A percentile compares a stretch with the other conserved stretches of the same genome.
Evolutionary conservation across 2,329 filamentous ascomycete genomes (phyloP).

Genomic region (Ramichloridium luteum): DNA sequence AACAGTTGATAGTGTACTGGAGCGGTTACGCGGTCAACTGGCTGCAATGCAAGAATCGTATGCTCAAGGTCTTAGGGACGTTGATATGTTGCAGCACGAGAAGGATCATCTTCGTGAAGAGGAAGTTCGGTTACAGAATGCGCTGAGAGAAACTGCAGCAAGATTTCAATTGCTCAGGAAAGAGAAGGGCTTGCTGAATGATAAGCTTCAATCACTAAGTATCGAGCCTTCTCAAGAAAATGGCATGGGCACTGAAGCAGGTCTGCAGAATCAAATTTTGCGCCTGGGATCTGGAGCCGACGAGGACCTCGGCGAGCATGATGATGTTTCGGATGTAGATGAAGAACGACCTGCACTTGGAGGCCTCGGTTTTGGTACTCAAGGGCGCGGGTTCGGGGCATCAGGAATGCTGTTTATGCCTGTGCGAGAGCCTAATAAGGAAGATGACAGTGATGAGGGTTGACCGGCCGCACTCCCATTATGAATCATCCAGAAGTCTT

Average conservation of each 20-base stretch:
- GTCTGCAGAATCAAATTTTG: background rate
- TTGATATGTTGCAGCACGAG: slow-evolving; percentile 57
- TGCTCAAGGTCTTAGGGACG: slow-evolving; percentile 46
- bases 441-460: slow-evolving; percentile 7
- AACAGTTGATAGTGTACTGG: slow-evolving; percentile 54
- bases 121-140: slow-evolving; percentile 66
- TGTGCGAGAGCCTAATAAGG: background rate
- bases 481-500: too few species aligned
- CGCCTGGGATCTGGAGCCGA: slow-evolving; percentile 2
- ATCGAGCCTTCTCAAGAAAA: too few species aligned
- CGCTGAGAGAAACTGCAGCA: slow-evolving; percentile 70
- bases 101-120: slow-evolving; percentile 54
- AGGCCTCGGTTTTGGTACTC: slow-evolving; percentile 10
- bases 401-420: background rate
- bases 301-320: slow-evolving; percentile 11
- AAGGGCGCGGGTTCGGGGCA: slow-evolving; percentile 6
- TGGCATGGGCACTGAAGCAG: slow-evolving; percentile 1
- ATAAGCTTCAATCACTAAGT: too few species aligned
- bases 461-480: slow-evolving; percentile 1
- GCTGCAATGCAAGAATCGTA: slow-evolving; percentile 49
- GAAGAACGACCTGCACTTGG: slow-evolving; percentile 6
- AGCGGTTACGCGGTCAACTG: slow-evolving; percentile 50
- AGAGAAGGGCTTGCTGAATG: slow-evolving; percentile 37
- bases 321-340: slow-evolving; percentile 13
- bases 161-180: slow-evolving; percentile 49